Evolutionary conservation across 2,329 filamentous ascomycete species (phyloP).

Genomic region (Fusarium compactum): DNA sequence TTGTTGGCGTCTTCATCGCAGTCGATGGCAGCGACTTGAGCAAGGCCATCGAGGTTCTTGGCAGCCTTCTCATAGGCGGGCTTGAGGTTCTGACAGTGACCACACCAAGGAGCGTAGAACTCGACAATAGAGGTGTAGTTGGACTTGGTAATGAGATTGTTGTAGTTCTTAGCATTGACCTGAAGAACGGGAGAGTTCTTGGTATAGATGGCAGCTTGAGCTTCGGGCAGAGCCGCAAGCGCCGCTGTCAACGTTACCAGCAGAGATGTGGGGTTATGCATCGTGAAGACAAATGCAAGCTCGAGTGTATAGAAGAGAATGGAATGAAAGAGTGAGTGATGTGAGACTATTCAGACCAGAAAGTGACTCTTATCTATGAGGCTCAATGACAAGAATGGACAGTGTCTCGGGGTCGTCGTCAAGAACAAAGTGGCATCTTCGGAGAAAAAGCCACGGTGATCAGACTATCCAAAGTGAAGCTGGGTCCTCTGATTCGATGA

Average conservation of each 20-base stretch:
- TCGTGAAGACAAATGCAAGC: conserved; percentile 48
- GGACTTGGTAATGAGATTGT: conserved; percentile 84
- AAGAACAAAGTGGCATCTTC: conserved; percentile 48
- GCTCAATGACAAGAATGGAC: conserved; percentile 16
- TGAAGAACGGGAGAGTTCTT: conserved; percentile 91
- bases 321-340: background rate
- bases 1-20: conserved; percentile 97
- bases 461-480: conserved; percentile 34
- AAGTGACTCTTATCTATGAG: conserved; percentile 13
- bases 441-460: conserved; percentile 51
- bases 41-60: conserved; percentile 87
- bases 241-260: conserved; percentile 64
- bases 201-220: conserved; percentile 80
- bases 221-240: conserved; percentile 73
- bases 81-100: conserved; percentile 95
- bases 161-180: conserved; percentile 82
- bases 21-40: conserved; percentile 93
- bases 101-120: conserved; percentile 98
- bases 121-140: conserved; percentile 88
- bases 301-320: background rate
- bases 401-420: conserved; percentile 23
- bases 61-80: conserved; percentile 96
- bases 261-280: conserved; percentile 66
- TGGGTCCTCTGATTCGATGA: conserved; percentile 33
- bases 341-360: background rate